Evolutionary conservation across 441 rosid genomes (phyloP).

Genomic region (Pelargonium exstipulatum): DNA sequence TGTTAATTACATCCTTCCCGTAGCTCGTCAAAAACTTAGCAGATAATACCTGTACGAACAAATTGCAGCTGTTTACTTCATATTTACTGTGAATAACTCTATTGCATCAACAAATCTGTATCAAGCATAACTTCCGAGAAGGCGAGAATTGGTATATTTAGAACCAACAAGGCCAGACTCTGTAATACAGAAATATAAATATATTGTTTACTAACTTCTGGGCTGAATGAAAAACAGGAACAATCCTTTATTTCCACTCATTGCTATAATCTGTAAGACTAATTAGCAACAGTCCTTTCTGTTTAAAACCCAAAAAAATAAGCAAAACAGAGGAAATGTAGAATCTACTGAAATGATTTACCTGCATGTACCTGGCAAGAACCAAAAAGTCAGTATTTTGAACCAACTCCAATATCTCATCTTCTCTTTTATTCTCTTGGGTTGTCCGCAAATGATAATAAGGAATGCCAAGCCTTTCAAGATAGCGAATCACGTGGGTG

Average conservation of each 20-base stretch:
- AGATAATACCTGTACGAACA: slow-evolving; percentile 56
- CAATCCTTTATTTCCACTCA: slow-evolving; percentile 14
- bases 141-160: not conserved
- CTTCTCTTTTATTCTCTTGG: slow-evolving; percentile 57
- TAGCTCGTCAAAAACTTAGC: slow-evolving; percentile 59
- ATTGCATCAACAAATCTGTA: slow-evolving; percentile 9
- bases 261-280: slow-evolving; percentile 8
- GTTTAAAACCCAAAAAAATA: slow-evolving; percentile 7
- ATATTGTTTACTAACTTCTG: not conserved
- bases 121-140: not conserved
- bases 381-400: slow-evolving; percentile 77
- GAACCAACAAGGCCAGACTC: slow-evolving; percentile 9
- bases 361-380: slow-evolving; percentile 99
- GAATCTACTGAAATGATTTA: slow-evolving; percentile 31
- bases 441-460: slow-evolving; percentile 59
- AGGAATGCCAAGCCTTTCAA: slow-evolving; percentile 77
- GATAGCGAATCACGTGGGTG: slow-evolving; percentile 77
- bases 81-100: slow-evolving; percentile 14
- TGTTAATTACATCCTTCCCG: slow-evolving; percentile 88
- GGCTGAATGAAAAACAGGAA: slow-evolving; percentile 14
- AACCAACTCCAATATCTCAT: slow-evolving; percentile 69
- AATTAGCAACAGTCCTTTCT: not conserved
- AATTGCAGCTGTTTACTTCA: not conserved
- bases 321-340: not conserved
- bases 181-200: not conserved